phyloP scores from a whole-genome alignment of 345 rosid species.

The Eucalyptus microcorys region DNA sequence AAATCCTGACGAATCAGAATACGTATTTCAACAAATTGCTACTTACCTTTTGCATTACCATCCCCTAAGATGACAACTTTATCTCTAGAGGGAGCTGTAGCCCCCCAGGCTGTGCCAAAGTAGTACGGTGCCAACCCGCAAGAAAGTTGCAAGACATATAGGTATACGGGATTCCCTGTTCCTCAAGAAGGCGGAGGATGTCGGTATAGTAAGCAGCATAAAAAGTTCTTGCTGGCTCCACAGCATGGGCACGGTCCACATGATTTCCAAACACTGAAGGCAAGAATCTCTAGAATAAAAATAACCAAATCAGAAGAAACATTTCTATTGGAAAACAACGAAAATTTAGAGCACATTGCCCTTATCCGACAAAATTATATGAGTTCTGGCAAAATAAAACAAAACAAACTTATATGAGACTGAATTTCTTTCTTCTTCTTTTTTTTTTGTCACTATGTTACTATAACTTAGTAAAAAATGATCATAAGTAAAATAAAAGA shows the following conservation, averaged over 20 bases:
- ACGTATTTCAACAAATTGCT: not conserved
- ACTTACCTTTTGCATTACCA: slow-evolving; percentile 1
- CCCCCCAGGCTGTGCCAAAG: not conserved
- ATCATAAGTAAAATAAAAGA: not conserved
- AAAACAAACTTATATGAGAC: not conserved
- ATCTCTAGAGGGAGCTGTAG: not conserved
- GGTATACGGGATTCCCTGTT: not conserved
- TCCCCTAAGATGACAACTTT: not conserved
- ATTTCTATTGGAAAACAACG: not conserved
- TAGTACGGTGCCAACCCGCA: not conserved
- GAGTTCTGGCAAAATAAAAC: not conserved
- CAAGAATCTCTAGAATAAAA: not conserved
- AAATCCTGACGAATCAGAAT: not conserved
- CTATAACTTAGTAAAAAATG: not conserved
- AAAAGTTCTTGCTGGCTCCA: not conserved
- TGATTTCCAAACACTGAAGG: not conserved
- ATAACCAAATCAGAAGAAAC: not conserved
- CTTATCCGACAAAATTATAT: not conserved
- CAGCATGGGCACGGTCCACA: not conserved
- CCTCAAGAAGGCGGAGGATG: not conserved
- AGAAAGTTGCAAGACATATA: not conserved
- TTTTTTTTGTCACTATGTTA: not conserved
- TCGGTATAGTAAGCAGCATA: not conserved
- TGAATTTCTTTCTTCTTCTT: not conserved
- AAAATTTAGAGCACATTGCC: not conserved